phyloP scores from a whole-genome alignment of 2,329 filamentous ascomycete genomes.

The Ciborinia camelliae region DNA sequence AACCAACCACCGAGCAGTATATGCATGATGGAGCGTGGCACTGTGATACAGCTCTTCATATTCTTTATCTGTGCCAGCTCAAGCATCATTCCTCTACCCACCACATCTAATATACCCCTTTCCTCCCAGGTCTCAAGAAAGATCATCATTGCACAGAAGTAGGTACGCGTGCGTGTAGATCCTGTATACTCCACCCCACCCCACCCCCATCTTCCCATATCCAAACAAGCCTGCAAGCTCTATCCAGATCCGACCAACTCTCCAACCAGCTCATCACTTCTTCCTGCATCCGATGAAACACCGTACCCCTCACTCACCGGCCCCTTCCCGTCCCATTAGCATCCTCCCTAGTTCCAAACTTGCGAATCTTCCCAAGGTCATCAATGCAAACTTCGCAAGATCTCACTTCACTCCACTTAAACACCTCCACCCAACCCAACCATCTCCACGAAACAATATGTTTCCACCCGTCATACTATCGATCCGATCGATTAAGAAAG shows the following conservation, averaged over 20 bases:
- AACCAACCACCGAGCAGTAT: background rate
- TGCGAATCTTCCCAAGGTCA: background rate
- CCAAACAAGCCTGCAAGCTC: background rate
- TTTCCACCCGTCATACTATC: background rate
- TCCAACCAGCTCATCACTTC: background rate
- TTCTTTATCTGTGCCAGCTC: background rate
- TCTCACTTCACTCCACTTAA: background rate
- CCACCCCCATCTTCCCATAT: background rate
- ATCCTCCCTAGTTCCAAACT: background rate
- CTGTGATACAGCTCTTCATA: too few species aligned
- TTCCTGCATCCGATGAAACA: background rate
- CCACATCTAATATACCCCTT: background rate
- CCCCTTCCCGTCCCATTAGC: background rate
- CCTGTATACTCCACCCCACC: background rate
- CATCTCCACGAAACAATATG: slow-evolving; percentile 5
- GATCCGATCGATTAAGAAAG: slow-evolving; percentile 12
- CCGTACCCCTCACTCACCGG: slow-evolving; percentile 1
- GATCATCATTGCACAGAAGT: background rate
- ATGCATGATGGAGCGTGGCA: background rate
- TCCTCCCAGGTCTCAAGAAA: background rate
- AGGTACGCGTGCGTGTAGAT: background rate
- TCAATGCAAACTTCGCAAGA: slow-evolving; percentile 1
- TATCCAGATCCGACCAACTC: background rate
- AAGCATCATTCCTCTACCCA: background rate
- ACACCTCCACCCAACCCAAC: background rate